phyloP scores from a whole-genome alignment of 257 asterid genomes.

The Rehmannia glutinosa region DNA sequence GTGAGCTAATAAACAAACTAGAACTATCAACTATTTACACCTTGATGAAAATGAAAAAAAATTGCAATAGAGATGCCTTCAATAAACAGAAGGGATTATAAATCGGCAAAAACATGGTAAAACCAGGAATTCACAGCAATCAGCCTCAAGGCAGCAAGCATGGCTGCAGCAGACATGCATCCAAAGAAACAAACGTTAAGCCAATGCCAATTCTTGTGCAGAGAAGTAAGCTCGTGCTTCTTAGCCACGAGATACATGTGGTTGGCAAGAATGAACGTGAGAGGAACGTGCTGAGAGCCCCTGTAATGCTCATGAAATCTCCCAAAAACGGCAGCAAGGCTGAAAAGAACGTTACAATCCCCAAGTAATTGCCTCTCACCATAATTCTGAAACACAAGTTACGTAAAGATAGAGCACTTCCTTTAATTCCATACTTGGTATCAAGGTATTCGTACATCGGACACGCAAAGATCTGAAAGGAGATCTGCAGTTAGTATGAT shows the following conservation, averaged over 20 bases:
- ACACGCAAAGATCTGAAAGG: conserved; percentile 95
- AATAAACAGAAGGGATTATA: conserved; percentile 32
- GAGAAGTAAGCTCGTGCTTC: conserved; percentile 37
- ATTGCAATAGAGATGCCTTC: too few species aligned
- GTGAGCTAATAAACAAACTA: too few species aligned
- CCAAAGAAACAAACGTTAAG: conserved; percentile 57
- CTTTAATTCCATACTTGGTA: conserved; percentile 63
- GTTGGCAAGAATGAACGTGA: conserved; percentile 96
- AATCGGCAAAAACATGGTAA: conserved; percentile 73
- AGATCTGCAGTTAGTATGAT: too few species aligned
- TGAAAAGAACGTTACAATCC: conserved; percentile 57
- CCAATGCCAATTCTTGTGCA: conserved; percentile 94
- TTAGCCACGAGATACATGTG: conserved; percentile 91
- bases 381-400: conserved; percentile 67
- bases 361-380: conserved; percentile 83
- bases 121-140: conserved; percentile 59
- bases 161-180: conserved; percentile 56
- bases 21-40: too few species aligned
- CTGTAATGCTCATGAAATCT: conserved; percentile 98
- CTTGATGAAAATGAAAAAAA: too few species aligned
- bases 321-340: conserved; percentile 93
- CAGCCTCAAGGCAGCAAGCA: conserved; percentile 70
- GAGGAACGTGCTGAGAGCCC: conserved; percentile 90
- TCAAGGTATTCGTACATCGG: conserved; percentile 96
- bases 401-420: conserved; percentile 58